These are phyloP conservation scores for Fabrea salina DNA, from an alignment of 169 alveolate species.

Conservation along the genomic window DNA sequence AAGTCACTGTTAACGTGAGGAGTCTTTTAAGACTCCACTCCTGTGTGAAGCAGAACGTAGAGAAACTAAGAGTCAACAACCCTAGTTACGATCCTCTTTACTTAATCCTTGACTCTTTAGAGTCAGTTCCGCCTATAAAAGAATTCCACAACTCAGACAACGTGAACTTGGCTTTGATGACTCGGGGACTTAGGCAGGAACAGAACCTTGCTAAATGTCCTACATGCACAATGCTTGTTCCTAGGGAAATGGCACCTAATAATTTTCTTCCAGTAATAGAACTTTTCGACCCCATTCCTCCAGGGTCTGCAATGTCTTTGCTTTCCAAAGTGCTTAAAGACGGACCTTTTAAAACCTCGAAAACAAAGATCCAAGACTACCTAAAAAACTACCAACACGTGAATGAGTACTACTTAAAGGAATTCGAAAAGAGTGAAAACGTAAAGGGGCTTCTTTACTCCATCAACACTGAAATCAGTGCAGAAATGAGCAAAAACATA, in stretches of 20 bases:
- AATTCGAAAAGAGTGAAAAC: neutral
- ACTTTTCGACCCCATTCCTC: conserved; percentile 9
- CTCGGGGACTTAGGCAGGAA: conserved; percentile 12
- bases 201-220: neutral
- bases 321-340: neutral
- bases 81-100: conserved; percentile 24
- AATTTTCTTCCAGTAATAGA: conserved; percentile 1
- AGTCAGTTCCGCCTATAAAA: neutral
- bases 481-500: neutral
- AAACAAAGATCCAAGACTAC: neutral
- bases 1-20: neutral
- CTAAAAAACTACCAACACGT: neutral
- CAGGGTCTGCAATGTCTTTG: neutral
- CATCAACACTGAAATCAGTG: neutral
- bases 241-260: conserved; percentile 23
- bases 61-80: neutral
- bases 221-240: neutral
- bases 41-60: neutral
- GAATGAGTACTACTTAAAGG: neutral
- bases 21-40: neutral
- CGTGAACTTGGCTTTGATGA: neutral
- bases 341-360: neutral
- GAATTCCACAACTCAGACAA: neutral
- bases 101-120: neutral
- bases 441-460: neutral